Evolutionary conservation across 768 basidiomycete species (phyloP).

Genomic region (Mycena venus): DNA sequence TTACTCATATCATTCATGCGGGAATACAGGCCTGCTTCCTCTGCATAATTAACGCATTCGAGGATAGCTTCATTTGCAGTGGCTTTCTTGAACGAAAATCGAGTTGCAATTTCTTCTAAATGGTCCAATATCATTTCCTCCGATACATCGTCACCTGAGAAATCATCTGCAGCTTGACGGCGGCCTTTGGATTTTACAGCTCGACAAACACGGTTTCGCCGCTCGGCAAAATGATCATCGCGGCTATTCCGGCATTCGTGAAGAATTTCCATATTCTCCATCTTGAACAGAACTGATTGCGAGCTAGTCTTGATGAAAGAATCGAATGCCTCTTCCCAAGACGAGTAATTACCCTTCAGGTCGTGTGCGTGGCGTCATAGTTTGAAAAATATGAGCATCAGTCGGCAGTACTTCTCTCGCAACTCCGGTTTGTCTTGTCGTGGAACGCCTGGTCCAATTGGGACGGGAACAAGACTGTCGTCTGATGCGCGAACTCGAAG

Average conservation of each 20-base stretch:
- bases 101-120: conserved; percentile 19
- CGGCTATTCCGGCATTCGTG: too few relatives aligned
- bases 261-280: conserved; percentile 59
- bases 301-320: conserved; percentile 23
- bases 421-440: conserved; percentile 38
- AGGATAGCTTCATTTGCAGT: background rate
- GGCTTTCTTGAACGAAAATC: background rate
- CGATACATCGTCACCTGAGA: conserved; percentile 1
- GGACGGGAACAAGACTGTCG: too few relatives aligned
- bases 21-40: conserved; percentile 23
- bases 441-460: conserved; percentile 51
- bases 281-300: conserved; percentile 21
- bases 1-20: background rate
- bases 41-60: conserved; percentile 24
- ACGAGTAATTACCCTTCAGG: conserved; percentile 28
- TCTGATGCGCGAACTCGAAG: conserved; percentile 12
- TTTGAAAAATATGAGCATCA: conserved; percentile 50
- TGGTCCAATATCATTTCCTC: conserved; percentile 35
- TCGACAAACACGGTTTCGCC: background rate
- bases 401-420: conserved; percentile 33
- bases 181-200: background rate
- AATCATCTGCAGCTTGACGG: conserved; percentile 7
- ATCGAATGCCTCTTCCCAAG: conserved; percentile 48
- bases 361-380: conserved; percentile 51
- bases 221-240: too few relatives aligned